Evolutionary conservation across 768 basidiomycete genomes (phyloP).

Genomic region (Trametes meyenii): DNA sequence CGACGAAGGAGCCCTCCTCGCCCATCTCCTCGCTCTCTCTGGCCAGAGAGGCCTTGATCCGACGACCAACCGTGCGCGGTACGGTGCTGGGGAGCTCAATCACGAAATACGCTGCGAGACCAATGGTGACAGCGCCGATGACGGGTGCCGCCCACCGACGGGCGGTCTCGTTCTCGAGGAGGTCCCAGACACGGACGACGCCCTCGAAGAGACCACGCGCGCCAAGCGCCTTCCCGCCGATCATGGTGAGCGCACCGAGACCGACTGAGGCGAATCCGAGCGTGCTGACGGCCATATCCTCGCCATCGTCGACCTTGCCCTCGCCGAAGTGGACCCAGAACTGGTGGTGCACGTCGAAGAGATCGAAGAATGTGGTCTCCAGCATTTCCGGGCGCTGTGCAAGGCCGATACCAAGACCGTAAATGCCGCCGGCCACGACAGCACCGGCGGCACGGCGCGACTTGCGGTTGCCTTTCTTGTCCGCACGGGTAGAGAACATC

Average conservation of each 20-base stretch:
- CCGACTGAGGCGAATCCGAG: conserved; percentile 76
- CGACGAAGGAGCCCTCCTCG: conserved; percentile 57
- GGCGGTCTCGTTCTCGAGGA: conserved; percentile 78
- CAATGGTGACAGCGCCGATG: conserved; percentile 74
- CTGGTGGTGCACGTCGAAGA: conserved; percentile 86
- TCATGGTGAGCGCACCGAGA: conserved; percentile 86
- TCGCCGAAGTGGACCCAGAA: conserved; percentile 73
- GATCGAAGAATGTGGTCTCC: conserved; percentile 79
- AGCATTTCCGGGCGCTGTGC: conserved; percentile 76
- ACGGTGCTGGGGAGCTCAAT: conserved; percentile 87
- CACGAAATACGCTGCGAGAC: conserved; percentile 78
- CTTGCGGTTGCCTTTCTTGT: conserved; percentile 37
- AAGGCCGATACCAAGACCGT: conserved; percentile 83
- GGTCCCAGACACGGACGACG: conserved; percentile 69
- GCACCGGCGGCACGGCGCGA: conserved; percentile 44
- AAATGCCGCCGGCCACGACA: conserved; percentile 74
- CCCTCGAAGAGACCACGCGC: conserved; percentile 78
- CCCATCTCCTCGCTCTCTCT: conserved; percentile 51
- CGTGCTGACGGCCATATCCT: conserved; percentile 57
- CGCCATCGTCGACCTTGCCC: conserved; percentile 42
- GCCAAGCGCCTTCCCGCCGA: conserved; percentile 82
- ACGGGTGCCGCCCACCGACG: conserved; percentile 89
- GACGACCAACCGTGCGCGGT: conserved; percentile 86
- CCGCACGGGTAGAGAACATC: conserved; percentile 77
- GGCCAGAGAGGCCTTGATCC: conserved; percentile 68